Percentiles rank a stretch among this genome's conserved stretches.
These are phyloP conservation scores for Trametes polyzona DNA, from an alignment of 1,284 basidiomycete genomes.

Conservation along the genomic window DNA sequence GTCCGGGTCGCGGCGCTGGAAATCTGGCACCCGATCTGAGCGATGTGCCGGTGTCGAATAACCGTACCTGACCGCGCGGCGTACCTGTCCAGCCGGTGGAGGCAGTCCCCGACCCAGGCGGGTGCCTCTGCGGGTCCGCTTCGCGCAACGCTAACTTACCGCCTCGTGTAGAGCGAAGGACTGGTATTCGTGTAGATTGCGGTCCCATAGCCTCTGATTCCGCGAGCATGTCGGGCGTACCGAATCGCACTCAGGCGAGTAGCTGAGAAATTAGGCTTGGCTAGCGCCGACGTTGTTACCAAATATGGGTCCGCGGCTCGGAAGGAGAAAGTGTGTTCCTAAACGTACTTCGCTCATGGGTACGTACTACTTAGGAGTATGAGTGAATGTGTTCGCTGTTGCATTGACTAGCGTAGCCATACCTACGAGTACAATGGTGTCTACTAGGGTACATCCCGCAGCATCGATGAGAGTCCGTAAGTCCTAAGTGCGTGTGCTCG, in stretches of 20 bases:
- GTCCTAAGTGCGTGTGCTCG: not conserved
- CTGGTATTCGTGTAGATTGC: too few relatives aligned
- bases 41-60: not conserved
- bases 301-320: not conserved
- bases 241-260: too few relatives aligned
- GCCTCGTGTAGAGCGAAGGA: too few relatives aligned
- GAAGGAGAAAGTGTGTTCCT: too few relatives aligned
- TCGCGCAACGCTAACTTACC: too few relatives aligned
- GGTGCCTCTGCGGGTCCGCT: too few relatives aligned
- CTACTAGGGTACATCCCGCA: not conserved
- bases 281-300: not conserved
- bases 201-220: too few relatives aligned
- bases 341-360: too few relatives aligned
- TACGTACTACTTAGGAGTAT: too few relatives aligned
- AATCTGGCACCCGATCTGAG: not conserved
- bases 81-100: not conserved
- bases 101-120: too few relatives aligned
- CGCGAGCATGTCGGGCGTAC: too few relatives aligned
- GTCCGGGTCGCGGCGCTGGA: not conserved
- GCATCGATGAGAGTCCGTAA: not conserved
- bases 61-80: conserved; percentile 3
- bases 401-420: not conserved
- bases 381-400: not conserved
- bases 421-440: not conserved
- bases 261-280: not conserved